Evolutionary conservation across 768 basidiomycete species (phyloP).

Genomic region (Pulveroboletus frians): DNA sequence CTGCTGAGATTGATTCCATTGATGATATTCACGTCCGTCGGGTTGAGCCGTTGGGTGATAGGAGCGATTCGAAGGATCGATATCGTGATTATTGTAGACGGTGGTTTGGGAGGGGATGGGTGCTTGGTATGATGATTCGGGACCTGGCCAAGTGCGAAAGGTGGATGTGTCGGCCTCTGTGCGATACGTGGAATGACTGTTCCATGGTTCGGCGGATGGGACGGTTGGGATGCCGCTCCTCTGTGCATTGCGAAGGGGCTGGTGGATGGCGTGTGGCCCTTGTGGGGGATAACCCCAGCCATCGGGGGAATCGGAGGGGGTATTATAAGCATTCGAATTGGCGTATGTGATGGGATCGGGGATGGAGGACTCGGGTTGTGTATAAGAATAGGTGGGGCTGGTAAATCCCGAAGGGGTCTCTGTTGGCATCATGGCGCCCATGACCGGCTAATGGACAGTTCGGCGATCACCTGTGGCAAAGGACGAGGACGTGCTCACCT

Average conservation of each 20-base stretch:
- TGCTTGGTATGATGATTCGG: constrained; percentile 35
- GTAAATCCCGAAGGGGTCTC: constrained; percentile 35
- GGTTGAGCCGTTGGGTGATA: constrained; percentile 32
- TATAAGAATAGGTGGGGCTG: constrained; percentile 41
- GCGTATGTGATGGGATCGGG: constrained; percentile 40
- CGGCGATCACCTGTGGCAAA: background rate
- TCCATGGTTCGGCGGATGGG: constrained; percentile 21
- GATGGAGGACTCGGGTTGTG: constrained; percentile 37
- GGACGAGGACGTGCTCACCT: constrained; percentile 31
- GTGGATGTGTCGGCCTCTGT: constrained; percentile 31
- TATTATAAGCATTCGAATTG: constrained; percentile 37
- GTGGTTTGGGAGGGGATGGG: constrained; percentile 21
- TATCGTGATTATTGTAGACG: constrained; percentile 27
- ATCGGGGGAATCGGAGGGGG: constrained; percentile 41
- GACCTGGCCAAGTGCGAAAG: constrained; percentile 49
- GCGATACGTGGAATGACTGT: constrained; percentile 22
- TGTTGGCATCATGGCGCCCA: constrained; percentile 37
- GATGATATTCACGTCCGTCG: constrained; percentile 35
- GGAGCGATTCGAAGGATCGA: constrained; percentile 38
- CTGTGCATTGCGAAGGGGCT: constrained; percentile 40
- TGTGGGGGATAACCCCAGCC: constrained; percentile 52
- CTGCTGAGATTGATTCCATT: constrained; percentile 27
- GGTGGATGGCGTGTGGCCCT: constrained; percentile 40
- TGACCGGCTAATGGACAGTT: constrained; percentile 20
- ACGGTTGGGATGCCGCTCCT: constrained; percentile 19